A percentile compares a stretch with the other conserved stretches of the same genome.
Evolutionary conservation across 495 filamentous ascomycete species (phyloP).

Genomic region (Penicillium herquei): DNA sequence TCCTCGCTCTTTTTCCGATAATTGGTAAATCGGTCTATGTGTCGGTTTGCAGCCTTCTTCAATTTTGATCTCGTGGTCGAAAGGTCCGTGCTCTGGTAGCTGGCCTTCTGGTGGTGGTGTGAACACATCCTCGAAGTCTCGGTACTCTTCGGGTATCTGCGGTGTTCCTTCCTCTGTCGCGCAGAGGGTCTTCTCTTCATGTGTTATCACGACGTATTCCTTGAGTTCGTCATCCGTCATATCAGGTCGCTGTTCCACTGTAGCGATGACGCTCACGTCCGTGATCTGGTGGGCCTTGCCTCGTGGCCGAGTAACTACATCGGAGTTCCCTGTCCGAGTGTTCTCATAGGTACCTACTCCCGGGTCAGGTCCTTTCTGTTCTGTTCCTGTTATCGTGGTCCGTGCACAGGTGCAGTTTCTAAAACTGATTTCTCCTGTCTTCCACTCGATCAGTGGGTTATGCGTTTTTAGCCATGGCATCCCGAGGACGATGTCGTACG

Average conservation of each 20-base stretch:
- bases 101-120: neutral
- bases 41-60: neutral
- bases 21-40: neutral
- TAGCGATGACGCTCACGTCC: neutral
- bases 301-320: neutral
- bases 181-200: neutral
- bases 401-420: neutral
- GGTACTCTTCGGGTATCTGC: slow-evolving; percentile 5
- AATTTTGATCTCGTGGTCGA: neutral
- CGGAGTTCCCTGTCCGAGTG: neutral
- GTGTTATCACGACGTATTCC: neutral
- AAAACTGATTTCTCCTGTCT: no score
- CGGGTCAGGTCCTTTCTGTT: neutral
- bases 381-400: neutral
- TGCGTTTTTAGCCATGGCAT: neutral
- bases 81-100: slow-evolving; percentile 1
- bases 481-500: neutral
- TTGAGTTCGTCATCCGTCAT: neutral
- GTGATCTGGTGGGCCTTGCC: neutral
- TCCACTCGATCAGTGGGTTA: neutral
- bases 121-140: slow-evolving; percentile 4
- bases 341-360: neutral
- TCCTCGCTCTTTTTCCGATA: neutral
- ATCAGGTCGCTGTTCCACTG: neutral
- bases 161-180: slow-evolving; percentile 3